Conservation (phyloP, 345 rosid genomes). For the Linum trigynum region DNA sequence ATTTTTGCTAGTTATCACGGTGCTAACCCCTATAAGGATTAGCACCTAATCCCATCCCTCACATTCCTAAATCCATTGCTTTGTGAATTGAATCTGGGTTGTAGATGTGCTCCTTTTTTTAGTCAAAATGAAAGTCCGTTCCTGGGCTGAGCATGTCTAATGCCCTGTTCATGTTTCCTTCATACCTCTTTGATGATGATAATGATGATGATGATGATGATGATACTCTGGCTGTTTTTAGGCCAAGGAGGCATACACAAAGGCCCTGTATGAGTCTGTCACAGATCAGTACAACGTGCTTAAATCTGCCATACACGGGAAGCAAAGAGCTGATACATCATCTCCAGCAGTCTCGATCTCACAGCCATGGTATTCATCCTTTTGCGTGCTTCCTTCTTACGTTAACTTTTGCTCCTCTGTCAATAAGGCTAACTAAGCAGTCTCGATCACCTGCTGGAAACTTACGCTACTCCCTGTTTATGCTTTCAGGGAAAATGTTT, state of each 20-base stretch:
- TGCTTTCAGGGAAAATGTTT: background rate
- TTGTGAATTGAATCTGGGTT: too few species aligned
- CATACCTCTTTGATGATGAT: too few species aligned
- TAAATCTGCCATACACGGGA: constrained; percentile 53
- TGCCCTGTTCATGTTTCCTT: background rate
- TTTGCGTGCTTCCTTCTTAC: constrained; percentile 3
- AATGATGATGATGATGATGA: too few species aligned
- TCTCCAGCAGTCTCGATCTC: constrained; percentile 55
- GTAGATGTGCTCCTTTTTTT: too few species aligned
- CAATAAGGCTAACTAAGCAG: background rate
- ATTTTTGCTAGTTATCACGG: too few species aligned
- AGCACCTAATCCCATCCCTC: too few species aligned
- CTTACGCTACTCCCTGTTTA: background rate
- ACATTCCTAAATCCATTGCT: too few species aligned
- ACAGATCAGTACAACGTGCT: constrained; percentile 59
- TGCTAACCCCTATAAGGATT: too few species aligned
- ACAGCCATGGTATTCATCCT: constrained; percentile 67
- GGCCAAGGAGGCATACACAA: constrained; percentile 60
- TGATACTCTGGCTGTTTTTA: constrained; percentile 13
- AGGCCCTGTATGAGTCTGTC: constrained; percentile 47
- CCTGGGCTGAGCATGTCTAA: too few species aligned
- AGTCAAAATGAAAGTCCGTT: too few species aligned
- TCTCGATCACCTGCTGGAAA: background rate
- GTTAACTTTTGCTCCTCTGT: too few species aligned
- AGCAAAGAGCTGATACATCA: constrained; percentile 61